phyloP scores from a whole-genome alignment of 257 asterid genomes.

The Fraxinus excelsior region DNA sequence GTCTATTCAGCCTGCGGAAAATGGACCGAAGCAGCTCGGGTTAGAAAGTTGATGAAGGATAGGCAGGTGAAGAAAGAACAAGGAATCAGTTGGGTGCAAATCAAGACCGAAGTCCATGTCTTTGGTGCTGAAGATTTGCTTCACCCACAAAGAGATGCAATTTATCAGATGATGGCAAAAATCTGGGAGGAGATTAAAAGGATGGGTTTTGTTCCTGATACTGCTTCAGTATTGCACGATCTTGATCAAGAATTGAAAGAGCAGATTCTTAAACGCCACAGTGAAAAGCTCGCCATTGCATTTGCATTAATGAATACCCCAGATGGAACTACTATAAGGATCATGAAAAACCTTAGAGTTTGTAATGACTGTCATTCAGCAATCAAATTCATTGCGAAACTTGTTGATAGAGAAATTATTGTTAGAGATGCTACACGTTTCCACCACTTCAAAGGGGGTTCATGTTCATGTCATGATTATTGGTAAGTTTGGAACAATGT shows the following conservation, averaged over 20 bases:
- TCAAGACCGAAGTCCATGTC: slow-evolving; percentile 61
- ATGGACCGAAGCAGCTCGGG: slow-evolving; percentile 80
- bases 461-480: slow-evolving; percentile 77
- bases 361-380: slow-evolving; percentile 89
- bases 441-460: slow-evolving; percentile 78
- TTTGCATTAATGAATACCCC: slow-evolving; percentile 77
- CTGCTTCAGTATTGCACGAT: slow-evolving; percentile 74
- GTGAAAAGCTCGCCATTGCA: slow-evolving; percentile 91
- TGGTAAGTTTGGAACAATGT: slow-evolving; percentile 41
- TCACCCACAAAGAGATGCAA: slow-evolving; percentile 73
- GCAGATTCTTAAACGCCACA: slow-evolving; percentile 75
- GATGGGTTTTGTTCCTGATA: slow-evolving; percentile 80
- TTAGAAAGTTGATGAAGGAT: slow-evolving; percentile 81
- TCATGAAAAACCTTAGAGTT: slow-evolving; percentile 93
- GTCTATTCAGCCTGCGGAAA: slow-evolving; percentile 76
- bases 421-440: slow-evolving; percentile 81
- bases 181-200: slow-evolving; percentile 83
- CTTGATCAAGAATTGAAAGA: slow-evolving; percentile 79
- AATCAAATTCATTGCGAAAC: slow-evolving; percentile 65
- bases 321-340: slow-evolving; percentile 58
- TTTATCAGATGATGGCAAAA: slow-evolving; percentile 46
- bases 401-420: slow-evolving; percentile 63
- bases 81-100: slow-evolving; percentile 87
- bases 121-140: slow-evolving; percentile 81
- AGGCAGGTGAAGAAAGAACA: slow-evolving; percentile 86